These are phyloP conservation scores for Hippophae tibetana DNA, from an alignment of 306 rosid genomes.

Conservation along the genomic window DNA sequence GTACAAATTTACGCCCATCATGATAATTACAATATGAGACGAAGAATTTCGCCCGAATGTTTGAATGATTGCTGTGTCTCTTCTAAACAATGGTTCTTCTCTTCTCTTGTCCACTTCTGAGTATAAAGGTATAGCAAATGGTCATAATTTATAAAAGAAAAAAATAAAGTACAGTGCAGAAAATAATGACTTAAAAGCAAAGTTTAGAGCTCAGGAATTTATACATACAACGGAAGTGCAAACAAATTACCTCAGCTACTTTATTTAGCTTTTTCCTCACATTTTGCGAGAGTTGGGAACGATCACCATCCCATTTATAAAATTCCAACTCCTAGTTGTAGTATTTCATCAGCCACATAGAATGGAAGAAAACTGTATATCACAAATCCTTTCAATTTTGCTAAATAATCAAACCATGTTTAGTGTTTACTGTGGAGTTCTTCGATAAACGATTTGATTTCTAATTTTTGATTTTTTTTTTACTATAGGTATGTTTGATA, in stretches of 20 bases:
- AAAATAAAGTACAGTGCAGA: not conserved
- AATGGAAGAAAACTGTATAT: not conserved
- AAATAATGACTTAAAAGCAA: not conserved
- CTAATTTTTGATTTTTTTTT: too few species aligned
- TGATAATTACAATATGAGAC: constrained; percentile 43
- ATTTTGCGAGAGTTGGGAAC: constrained; percentile 64
- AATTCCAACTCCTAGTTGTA: constrained; percentile 74
- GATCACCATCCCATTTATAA: constrained; percentile 91
- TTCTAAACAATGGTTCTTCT: constrained; percentile 88
- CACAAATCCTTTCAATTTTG: too few species aligned
- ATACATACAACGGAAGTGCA: not conserved
- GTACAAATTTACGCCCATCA: constrained; percentile 12
- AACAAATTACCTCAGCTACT: constrained; percentile 64
- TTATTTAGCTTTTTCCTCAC: constrained; percentile 84
- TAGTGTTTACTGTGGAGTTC: too few species aligned
- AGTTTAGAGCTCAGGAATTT: not conserved
- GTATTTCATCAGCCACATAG: constrained; percentile 66
- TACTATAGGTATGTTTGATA: too few species aligned
- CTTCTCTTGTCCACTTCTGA: constrained; percentile 89
- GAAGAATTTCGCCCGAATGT: constrained; percentile 85
- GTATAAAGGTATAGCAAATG: not conserved
- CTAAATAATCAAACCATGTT: too few species aligned
- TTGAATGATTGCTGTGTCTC: constrained; percentile 92
- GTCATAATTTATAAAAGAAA: not conserved
- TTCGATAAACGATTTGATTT: too few species aligned